Evolutionary conservation across 441 rosid species (phyloP).

Genomic region (Theobroma grandiflorum): DNA sequence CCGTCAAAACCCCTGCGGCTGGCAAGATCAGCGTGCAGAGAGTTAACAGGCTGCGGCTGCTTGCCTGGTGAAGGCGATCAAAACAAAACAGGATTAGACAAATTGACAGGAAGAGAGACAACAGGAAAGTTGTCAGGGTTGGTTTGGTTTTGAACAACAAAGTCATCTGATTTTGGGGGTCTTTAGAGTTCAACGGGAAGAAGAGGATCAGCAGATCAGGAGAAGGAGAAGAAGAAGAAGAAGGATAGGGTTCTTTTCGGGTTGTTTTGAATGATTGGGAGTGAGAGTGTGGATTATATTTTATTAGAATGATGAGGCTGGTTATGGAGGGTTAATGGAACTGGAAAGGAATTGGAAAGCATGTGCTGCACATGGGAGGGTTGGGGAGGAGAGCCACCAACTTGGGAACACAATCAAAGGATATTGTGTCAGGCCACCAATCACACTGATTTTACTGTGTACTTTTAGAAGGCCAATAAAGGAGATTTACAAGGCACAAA

Average conservation of each 20-base stretch:
- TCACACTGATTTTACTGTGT: neutral
- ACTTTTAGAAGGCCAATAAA: no score
- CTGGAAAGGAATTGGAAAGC: slow-evolving; percentile 23
- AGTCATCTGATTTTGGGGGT: slow-evolving; percentile 6
- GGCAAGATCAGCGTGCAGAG: slow-evolving; percentile 25
- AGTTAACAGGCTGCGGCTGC: slow-evolving; percentile 17
- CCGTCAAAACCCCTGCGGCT: slow-evolving; percentile 31
- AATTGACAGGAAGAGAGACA: neutral
- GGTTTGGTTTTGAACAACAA: slow-evolving; percentile 7
- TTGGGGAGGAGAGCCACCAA: neutral
- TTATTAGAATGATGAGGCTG: neutral
- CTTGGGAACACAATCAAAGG: neutral
- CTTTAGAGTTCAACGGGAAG: neutral
- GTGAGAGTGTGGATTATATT: neutral
- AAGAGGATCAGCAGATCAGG: neutral
- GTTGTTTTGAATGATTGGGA: neutral
- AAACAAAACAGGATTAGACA: slow-evolving; percentile 21
- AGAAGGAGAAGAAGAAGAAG: neutral
- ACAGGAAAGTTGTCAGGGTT: neutral
- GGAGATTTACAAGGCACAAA: no score
- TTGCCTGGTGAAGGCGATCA: neutral
- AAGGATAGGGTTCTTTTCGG: neutral
- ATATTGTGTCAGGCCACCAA: neutral
- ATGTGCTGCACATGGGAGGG: slow-evolving; percentile 33
- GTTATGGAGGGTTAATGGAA: neutral